Conservation (phyloP, 768 basidiomycete species). For the Collybia sp. region DNA sequence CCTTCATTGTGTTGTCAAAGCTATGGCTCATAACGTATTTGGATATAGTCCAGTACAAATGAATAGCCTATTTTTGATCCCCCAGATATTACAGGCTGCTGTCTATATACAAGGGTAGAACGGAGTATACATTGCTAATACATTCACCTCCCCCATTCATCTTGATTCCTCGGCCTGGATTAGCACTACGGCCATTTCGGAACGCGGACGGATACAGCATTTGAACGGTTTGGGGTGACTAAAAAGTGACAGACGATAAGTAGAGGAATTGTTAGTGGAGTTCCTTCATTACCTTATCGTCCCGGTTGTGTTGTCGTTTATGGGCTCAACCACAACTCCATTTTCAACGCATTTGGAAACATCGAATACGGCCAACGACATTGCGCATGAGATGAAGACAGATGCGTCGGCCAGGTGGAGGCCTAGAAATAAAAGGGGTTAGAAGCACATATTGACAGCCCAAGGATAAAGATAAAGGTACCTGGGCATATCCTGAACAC, state of each 20-base stretch:
- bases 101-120: no score
- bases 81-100: no score
- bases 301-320: conserved; percentile 26
- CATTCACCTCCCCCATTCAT: no score
- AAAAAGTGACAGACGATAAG: not conserved
- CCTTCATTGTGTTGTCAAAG: no score
- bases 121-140: no score
- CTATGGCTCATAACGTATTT: no score
- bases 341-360: conserved; percentile 24
- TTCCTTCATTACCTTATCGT: conserved; percentile 29
- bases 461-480: conserved; percentile 3
- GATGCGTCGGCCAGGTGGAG: conserved; percentile 35
- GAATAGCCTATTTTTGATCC: no score
- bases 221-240: conserved; percentile 13
- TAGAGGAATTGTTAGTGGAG: not conserved
- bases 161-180: conserved; percentile 2
- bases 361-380: conserved; percentile 37
- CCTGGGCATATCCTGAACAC: conserved; percentile 28
- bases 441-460: conserved; percentile 6
- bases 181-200: conserved; percentile 9
- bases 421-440: conserved; percentile 15
- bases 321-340: conserved; percentile 18
- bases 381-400: conserved; percentile 34
- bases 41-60: no score
- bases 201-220: conserved; percentile 7